Evolutionary conservation across 2,329 filamentous ascomycete species (phyloP), one percentile per base, ranked within the genome.

Genomic region (Chrysoporthe cubensis): DNA sequence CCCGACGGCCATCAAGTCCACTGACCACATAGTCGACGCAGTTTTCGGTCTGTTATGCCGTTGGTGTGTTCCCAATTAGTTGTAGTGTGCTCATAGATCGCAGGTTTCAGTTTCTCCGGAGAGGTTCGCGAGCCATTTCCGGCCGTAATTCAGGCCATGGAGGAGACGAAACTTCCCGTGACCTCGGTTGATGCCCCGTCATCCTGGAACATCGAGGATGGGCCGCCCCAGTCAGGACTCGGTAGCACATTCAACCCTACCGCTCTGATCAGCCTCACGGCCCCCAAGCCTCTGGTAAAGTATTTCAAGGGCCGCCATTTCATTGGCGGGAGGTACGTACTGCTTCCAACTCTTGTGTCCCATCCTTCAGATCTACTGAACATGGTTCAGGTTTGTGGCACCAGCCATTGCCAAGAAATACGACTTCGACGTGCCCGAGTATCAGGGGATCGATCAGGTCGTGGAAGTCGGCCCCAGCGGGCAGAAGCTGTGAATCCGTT

Each of bases 111-210:
- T 69, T 99, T 99, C 81, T 90, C 90, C 1, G 95, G 94, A 7
- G 90, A 96, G 71, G 90, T 99, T 64, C 90, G 96, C n/a, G 93
- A 97, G 72, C 96, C 96, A 1, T 99, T 98, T 76, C 90, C 90
- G 0, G 84, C 85, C 0, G 91, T 97, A 16, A 96, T 99, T 73
- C 82, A 86, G 69, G 89, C 91, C 8, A 84, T 99, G 48, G 88
- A 93, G 72, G 84, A 89, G 54, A 91, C 91, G 5, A 85, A 85
- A 37, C 75, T 96, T 8, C 92, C 94, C 0, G 91, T 98, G 0
- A 90, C 96, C 2, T 91, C 93, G 2, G 92, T 99, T 32, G 96
- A 99, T 80, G 94, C 93, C 7, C 96, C 96, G 1, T 97, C 93
- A 43, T 96, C 92, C 1, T 99, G 96, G 96, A 89, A 96, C 78